Conservation (phyloP, 768 basidiomycete species). For the Termitomyces sp. region DNA sequence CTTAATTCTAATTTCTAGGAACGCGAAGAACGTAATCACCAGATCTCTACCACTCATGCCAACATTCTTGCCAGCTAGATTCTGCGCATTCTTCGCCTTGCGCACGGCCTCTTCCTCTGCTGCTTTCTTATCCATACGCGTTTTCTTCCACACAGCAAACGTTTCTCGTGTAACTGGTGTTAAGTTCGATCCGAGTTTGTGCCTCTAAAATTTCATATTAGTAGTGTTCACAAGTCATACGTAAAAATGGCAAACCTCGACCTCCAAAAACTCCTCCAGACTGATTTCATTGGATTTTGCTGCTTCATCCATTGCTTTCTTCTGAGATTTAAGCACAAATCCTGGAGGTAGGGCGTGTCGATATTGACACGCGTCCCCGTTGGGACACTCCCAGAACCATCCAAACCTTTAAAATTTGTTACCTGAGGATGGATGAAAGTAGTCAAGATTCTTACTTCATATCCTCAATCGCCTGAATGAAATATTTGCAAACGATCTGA, state of each 20-base stretch:
- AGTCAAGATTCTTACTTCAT: constrained; percentile 52
- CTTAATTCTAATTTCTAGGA: constrained; percentile 1
- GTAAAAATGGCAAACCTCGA: constrained; percentile 58
- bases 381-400: constrained; percentile 97
- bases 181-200: constrained; percentile 85
- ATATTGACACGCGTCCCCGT: constrained; percentile 86
- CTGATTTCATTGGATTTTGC: constrained; percentile 87
- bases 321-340: constrained; percentile 91
- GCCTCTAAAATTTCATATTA: constrained; percentile 49
- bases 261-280: constrained; percentile 95
- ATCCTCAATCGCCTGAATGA: constrained; percentile 92
- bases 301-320: constrained; percentile 86
- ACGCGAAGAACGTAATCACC: constrained; percentile 37
- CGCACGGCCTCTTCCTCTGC: constrained; percentile 79
- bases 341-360: constrained; percentile 94
- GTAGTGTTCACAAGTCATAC: neutral
- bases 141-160: constrained; percentile 95
- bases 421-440: neutral
- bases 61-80: constrained; percentile 79
- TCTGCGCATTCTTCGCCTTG: constrained; percentile 78
- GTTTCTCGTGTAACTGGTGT: constrained; percentile 92
- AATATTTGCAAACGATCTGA: constrained; percentile 96
- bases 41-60: constrained; percentile 97
- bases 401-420: constrained; percentile 50
- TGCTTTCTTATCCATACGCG: constrained; percentile 88